phyloP scores from a whole-genome alignment of 345 rosid species.

The Rhodomyrtus tomentosa region DNA sequence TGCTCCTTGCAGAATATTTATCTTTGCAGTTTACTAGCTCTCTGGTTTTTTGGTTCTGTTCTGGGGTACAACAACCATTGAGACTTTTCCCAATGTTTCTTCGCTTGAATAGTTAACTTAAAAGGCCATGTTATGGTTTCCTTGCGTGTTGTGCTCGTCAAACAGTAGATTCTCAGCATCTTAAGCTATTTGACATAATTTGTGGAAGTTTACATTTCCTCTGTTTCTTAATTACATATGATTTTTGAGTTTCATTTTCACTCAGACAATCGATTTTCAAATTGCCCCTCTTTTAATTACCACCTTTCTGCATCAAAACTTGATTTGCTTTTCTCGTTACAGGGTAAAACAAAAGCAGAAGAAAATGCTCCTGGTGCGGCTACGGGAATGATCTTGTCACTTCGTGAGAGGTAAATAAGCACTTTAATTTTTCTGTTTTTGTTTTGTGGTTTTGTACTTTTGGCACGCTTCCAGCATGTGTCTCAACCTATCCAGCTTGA shows the following conservation, averaged over 20 bases:
- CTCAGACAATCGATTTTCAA: background rate
- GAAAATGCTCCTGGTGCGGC: constrained; percentile 76
- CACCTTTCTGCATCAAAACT: background rate
- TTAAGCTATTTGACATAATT: background rate
- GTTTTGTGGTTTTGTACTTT: background rate
- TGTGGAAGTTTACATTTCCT: background rate
- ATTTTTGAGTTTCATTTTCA: background rate
- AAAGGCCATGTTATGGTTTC: background rate
- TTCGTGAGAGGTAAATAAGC: constrained; percentile 65
- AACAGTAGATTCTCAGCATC: background rate
- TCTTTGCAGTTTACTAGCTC: background rate
- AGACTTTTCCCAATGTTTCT: background rate
- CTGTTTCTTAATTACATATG: background rate
- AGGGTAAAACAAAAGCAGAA: constrained; percentile 56
- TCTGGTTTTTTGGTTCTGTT: background rate
- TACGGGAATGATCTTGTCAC: constrained; percentile 75
- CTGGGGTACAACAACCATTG: background rate
- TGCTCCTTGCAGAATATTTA: background rate
- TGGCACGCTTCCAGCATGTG: background rate
- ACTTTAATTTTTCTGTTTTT: background rate
- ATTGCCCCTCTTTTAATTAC: background rate
- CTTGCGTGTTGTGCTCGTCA: background rate
- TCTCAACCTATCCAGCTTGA: background rate
- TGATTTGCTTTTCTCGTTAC: background rate
- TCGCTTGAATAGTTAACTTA: background rate